Evolutionary conservation across 768 basidiomycete genomes (phyloP), one percentile per base, ranked within the genome.

Genomic region (Leccinum uliginosum): DNA sequence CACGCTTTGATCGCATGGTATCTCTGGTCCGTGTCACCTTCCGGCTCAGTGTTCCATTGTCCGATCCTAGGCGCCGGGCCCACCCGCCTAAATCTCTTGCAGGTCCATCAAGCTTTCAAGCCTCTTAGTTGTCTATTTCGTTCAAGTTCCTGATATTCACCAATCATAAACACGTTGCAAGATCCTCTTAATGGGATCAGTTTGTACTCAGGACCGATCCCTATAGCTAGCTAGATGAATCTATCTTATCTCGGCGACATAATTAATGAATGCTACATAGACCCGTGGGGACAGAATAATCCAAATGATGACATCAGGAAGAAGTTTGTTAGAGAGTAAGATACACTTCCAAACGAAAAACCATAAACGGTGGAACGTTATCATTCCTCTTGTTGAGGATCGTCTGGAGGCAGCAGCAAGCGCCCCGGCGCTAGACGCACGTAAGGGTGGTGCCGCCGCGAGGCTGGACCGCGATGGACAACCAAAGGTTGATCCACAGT

Each of bases 371-470:
- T 2, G 5, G n/a, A 23, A 48, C 3, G 12, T 54, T n/a, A 54
- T 24, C 26, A n/a, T 34, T 21, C 56, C 19, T 58, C 55, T 38
- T 27, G 26, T 17, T 14, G 24, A 19, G 21, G 24, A 43, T 57
- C 45, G 10, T 65, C 65, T 29, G 27, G 55, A 19, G 69, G 61
- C 9, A 71, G 46, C 9, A 65, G 5, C 45, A 67, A 21, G n/a
- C 55, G 58, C 49, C 23, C 62, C 6, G 68, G 56, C 0, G 23
- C 14, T 11, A 57, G 49, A 24, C 67, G 61, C 6, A 46, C 34
- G 32, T 70, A 65, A 15, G 70, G 70, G 53, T 59, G 64, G 50
- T 54, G 62, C 26, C 57, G 21, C 15, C 64, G 61, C 23, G 32
- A 21, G 21, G 35, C 12, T 21, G n/a, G 17, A 14, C 44, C 24